Evolutionary conservation across 2,329 filamentous ascomycete species (phyloP), one percentile per base, ranked within the genome.

Genomic region (Leptographium wingfieldii): DNA sequence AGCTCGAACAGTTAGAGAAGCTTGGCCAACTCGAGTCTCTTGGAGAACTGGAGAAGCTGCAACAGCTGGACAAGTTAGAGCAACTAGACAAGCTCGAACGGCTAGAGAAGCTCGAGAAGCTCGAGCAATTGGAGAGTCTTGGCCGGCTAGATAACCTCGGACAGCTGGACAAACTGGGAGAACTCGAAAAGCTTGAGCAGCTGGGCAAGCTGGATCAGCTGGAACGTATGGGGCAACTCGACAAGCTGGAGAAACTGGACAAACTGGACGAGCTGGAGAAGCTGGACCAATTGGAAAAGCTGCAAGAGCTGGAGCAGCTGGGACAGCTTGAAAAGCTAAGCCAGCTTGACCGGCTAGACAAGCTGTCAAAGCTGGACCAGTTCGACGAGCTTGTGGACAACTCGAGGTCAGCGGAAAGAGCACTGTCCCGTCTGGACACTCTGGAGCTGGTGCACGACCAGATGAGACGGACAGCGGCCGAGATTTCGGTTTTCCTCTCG

Each of bases 401-500:
- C 68, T 61, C 81, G 38, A 78, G 83, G 31, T 79, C 82, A 25
- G 81, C 88, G 0, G 81, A 81, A 57, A 85, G 90, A 68, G 84
- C 88, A 1, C 82, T 90, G 43, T 78, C 80, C 5, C 89, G 92
- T 66, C 81, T 96, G 54, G 86, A 88, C 63, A 88, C 89, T 29
- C 80, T 99, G 5, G 90, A 96, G 65, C 83, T 91, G 70, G 94
- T 97, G 57, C 90, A 96, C 68, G 81, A 88, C 64, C 88, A 95
- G 66, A 90, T 99, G 60, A 83, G 90, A 69, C 80, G 85, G 61
- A 95, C 90, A 1, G 91, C 92, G 1, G 83, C 85, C 25, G 90
- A 95, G 68, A 86, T 99, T 59, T 87, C 87, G 2, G 83, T 86
- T 51, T 96, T 96, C 69, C 81, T 97, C 25, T 81, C 86, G 2